Conservation (phyloP, 495 filamentous ascomycete genomes). For the Daldinia grandis region DNA sequence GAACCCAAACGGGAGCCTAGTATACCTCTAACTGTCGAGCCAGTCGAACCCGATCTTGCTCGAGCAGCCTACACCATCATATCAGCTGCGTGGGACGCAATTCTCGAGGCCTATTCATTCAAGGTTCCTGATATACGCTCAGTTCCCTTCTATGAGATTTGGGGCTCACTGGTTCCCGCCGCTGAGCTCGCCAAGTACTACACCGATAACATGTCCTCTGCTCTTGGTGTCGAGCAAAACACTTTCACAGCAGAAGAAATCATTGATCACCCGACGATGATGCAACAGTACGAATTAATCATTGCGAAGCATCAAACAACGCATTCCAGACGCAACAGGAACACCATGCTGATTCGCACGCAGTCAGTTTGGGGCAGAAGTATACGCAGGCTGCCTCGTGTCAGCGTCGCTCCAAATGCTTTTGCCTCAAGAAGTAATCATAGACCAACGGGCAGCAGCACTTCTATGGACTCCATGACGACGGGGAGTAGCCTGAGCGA, state of each 20-base stretch:
- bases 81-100: slow-evolving; percentile 50
- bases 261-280: slow-evolving; percentile 57
- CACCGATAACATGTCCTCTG: slow-evolving; percentile 49
- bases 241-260: slow-evolving; percentile 57
- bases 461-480: slow-evolving; percentile 49
- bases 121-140: slow-evolving; percentile 56
- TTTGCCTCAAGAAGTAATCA: slow-evolving; percentile 10
- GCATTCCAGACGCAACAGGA: slow-evolving; percentile 29
- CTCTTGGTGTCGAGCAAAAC: slow-evolving; percentile 26
- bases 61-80: slow-evolving; percentile 49
- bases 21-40: slow-evolving; percentile 22
- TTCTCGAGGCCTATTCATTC: slow-evolving; percentile 51
- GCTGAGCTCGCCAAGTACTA: slow-evolving; percentile 55
- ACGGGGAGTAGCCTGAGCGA: slow-evolving; percentile 47
- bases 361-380: slow-evolving; percentile 31
- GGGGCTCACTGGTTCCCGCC: slow-evolving; percentile 57
- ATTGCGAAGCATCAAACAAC: slow-evolving; percentile 49
- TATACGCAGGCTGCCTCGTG: slow-evolving; percentile 38
- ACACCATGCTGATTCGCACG: slow-evolving; percentile 19
- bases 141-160: slow-evolving; percentile 59
- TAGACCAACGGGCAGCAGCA: slow-evolving; percentile 30
- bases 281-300: slow-evolving; percentile 58
- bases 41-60: slow-evolving; percentile 40
- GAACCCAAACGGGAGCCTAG: slow-evolving; percentile 32
- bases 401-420: slow-evolving; percentile 23